Evolutionary conservation across 192 early-diverging fungal species (phyloP).

Genomic region (Umbelopsis ramanniana): DNA sequence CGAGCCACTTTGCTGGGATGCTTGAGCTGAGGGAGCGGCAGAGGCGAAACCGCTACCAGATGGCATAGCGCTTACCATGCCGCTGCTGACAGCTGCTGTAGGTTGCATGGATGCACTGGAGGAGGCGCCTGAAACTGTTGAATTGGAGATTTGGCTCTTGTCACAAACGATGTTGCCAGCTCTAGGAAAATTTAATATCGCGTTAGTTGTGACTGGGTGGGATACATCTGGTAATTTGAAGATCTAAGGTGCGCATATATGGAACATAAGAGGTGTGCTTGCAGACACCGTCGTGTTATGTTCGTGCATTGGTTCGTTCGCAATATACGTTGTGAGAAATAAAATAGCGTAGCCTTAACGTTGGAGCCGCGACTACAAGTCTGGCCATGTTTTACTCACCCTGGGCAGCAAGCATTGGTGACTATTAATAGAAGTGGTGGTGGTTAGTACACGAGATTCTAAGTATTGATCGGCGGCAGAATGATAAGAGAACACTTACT

Average conservation of each 20-base stretch:
- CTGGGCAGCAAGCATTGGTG: conserved; percentile 15
- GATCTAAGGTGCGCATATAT: too few species aligned
- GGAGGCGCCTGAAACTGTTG: not conserved
- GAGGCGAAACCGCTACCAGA: not conserved
- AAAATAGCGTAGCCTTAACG: too few species aligned
- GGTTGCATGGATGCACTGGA: not conserved
- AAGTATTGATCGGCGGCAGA: not conserved
- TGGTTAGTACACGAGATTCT: not conserved
- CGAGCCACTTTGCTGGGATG: not conserved
- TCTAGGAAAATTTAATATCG: not conserved
- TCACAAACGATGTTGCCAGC: conserved; percentile 1
- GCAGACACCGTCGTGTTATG: not conserved
- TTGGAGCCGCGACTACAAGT: too few species aligned
- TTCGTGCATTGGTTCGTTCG: too few species aligned
- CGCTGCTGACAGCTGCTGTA: not conserved
- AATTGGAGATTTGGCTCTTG: not conserved
- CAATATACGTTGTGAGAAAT: too few species aligned
- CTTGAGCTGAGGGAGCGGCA: not conserved
- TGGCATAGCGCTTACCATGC: not conserved
- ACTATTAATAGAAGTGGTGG: not conserved
- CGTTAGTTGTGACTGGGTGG: not conserved
- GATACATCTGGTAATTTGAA: too few species aligned
- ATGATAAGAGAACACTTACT: not conserved
- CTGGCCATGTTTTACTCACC: not conserved
- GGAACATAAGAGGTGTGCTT: too few species aligned